Evolutionary conservation across 2,329 filamentous ascomycete species (phyloP), one percentile per base, ranked within the genome.

Genomic region (Fusarium sp.): DNA sequence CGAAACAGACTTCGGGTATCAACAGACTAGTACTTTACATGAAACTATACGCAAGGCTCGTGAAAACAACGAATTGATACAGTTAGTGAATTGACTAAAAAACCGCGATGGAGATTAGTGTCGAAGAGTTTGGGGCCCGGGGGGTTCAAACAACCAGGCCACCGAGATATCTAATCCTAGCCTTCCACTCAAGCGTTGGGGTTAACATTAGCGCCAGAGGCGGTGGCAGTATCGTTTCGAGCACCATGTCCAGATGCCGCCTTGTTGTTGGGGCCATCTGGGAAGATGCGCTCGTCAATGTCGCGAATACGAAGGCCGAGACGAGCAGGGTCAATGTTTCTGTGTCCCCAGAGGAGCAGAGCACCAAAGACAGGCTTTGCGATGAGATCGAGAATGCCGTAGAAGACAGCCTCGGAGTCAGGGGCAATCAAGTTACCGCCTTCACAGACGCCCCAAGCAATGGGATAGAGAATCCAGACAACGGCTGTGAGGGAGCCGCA

Each of bases 321-420:
- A 19, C 83, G 81, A 10, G 83, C 81, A 15, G 89, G 87, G 49
- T 89, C 86, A 56, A 92, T 91, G 72, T 87, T 88, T 51, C 88
- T 84, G 78, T 92, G 90, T 3, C 89, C 89, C 81, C 83, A 89
- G 55, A 93, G 82, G 3, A 93, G 84, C 2, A 92, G 77, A 18
- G 84, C 82, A 21, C 89, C 88, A 71, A 92, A 93, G 14, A 87
- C 83, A 1, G 89, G 89, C 82, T 92, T 93, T 11, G 90, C 86
- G 7, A 92, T 67, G 10, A 92, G 79, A 66, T 93, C 91, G 1
- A 93, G 84, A 7, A 92, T 81, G 45, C 90, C 90, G 76, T 93
- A 93, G 78, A 93, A 92, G 65, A 92, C 81, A 16, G 89, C 89
- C 77, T 93, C 91, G 0, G 87, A 88, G 76, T 93, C 91, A 0